Percentiles rank a stretch among this genome's conserved stretches.
Conservation (phyloP, 1,284 basidiomycete genomes). For the Cryptococcus sp. region DNA sequence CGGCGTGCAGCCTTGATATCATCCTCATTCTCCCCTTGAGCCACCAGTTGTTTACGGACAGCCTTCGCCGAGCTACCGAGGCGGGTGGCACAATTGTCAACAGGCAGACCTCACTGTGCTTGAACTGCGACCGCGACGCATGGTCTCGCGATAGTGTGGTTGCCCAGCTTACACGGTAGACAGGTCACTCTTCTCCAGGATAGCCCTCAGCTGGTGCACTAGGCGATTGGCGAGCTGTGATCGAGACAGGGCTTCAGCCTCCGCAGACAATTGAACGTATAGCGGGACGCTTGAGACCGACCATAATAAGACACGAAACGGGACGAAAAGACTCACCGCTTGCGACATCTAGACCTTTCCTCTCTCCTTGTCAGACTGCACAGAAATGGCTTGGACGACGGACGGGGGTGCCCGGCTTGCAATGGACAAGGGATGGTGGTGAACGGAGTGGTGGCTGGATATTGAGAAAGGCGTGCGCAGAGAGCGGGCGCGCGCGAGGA, state of each 20-base stretch:
- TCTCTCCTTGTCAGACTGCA: no score
- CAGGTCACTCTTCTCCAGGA: constrained; percentile 36
- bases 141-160: not conserved
- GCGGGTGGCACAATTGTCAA: not conserved
- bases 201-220: constrained; percentile 30
- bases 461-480: no score
- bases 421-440: no score
- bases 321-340: no score
- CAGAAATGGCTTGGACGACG: no score
- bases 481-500: no score
- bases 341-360: no score
- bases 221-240: constrained; percentile 28
- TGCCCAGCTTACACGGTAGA: constrained; percentile 31
- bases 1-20: constrained; percentile 38
- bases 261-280: no score
- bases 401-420: no score
- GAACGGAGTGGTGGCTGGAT: no score
- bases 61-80: constrained; percentile 46
- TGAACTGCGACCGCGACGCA: not conserved
- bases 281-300: no score
- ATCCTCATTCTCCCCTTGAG: constrained; percentile 36
- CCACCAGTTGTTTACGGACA: constrained; percentile 44
- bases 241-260: not conserved
- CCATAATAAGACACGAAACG: no score
- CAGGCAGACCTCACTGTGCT: not conserved